phyloP scores from a whole-genome alignment of 2,329 filamentous ascomycete genomes.

The Scedosporium aurantiacum region DNA sequence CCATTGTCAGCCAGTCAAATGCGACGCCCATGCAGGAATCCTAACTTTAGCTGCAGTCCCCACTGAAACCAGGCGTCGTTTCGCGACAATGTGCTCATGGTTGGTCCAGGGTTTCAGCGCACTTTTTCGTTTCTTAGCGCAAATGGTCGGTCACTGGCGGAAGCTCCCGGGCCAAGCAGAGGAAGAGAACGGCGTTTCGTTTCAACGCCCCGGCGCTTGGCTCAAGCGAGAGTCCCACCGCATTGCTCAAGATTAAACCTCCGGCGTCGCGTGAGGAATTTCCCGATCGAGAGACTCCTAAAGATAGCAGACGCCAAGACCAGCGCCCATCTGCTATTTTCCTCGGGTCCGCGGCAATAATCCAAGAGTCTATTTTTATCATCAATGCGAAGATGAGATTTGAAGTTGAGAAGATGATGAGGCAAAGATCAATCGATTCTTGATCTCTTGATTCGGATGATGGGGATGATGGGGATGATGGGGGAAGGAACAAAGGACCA shows the following conservation, averaged over 20 bases:
- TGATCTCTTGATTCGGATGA: too few relatives aligned
- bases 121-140: background rate
- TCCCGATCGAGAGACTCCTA: background rate
- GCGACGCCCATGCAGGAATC: background rate
- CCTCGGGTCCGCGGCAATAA: background rate
- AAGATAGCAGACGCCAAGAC: background rate
- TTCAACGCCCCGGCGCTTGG: background rate
- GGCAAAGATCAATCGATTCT: too few relatives aligned
- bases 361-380: background rate
- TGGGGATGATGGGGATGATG: too few relatives aligned
- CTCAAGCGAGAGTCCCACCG: background rate
- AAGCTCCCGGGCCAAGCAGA: background rate
- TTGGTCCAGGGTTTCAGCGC: background rate
- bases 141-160: background rate
- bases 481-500: too few relatives aligned
- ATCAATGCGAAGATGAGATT: background rate
- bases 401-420: too few relatives aligned
- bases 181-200: background rate
- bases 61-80: conserved; percentile 4
- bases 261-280: background rate
- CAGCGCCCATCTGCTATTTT: background rate
- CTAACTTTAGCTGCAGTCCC: background rate
- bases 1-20: background rate
- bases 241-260: too few relatives aligned
- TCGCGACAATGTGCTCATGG: background rate